Conservation (phyloP, 768 basidiomycete species). For the Candolleomyces eurysporus region DNA sequence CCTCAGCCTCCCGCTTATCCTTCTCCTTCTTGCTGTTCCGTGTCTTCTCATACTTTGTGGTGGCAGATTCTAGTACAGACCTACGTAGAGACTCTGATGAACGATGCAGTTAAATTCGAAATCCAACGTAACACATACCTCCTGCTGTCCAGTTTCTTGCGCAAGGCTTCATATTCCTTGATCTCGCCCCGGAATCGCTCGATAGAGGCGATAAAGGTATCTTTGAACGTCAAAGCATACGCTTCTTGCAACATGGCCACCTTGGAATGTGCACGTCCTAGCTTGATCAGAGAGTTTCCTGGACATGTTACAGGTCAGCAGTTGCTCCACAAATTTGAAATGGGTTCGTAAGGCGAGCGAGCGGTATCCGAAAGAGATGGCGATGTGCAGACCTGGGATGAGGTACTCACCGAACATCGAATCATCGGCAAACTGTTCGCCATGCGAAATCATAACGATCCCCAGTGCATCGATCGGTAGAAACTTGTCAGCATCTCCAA, state of each 20-base stretch:
- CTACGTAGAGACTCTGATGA: constrained; percentile 31
- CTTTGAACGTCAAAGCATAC: constrained; percentile 68
- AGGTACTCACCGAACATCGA: constrained; percentile 60
- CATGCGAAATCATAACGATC: constrained; percentile 83
- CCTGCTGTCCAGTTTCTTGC: constrained; percentile 86
- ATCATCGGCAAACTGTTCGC: constrained; percentile 77
- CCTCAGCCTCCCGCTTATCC: constrained; percentile 74
- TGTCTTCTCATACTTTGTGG: constrained; percentile 64
- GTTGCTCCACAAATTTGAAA: too few relatives aligned
- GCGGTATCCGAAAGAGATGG: too few relatives aligned
- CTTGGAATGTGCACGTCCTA: constrained; percentile 85
- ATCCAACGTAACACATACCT: constrained; percentile 46
- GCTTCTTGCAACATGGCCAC: constrained; percentile 84
- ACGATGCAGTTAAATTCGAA: neutral
- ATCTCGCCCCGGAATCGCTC: constrained; percentile 68
- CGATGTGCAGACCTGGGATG: too few relatives aligned
- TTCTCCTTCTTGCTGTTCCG: constrained; percentile 79
- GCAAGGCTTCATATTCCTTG: constrained; percentile 76
- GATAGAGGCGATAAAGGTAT: constrained; percentile 69
- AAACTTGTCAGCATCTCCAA: constrained; percentile 68
- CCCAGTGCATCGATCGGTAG: constrained; percentile 78
- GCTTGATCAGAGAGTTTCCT: constrained; percentile 71
- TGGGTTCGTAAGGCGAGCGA: too few relatives aligned
- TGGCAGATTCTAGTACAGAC: constrained; percentile 74
- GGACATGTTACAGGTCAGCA: neutral